Conservation (phyloP, 805 yeast genomes). For the Starmerella davenportii region DNA sequence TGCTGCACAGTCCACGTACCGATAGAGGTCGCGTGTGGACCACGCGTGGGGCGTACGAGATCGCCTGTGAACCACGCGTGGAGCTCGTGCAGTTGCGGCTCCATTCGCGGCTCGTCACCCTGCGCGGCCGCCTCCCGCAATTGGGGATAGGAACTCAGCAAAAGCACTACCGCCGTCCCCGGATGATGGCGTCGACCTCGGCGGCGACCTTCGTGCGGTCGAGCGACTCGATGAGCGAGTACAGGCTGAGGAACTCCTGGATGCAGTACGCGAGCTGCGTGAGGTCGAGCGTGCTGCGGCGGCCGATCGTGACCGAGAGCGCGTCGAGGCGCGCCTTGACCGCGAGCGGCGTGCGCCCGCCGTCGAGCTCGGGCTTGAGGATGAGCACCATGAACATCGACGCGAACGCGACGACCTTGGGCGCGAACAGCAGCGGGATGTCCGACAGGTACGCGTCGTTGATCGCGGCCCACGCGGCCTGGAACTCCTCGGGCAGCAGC, state of each 20-base stretch:
- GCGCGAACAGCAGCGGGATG: slow-evolving; percentile 64
- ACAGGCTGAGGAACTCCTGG: slow-evolving; percentile 65
- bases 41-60: too few relatives aligned
- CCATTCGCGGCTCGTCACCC: too few relatives aligned
- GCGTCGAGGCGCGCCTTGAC: slow-evolving; percentile 32
- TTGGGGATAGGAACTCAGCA: too few relatives aligned
- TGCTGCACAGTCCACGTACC: too few relatives aligned
- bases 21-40: too few relatives aligned
- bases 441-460: slow-evolving; percentile 86
- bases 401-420: slow-evolving; percentile 70
- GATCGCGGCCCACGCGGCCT: slow-evolving; percentile 73
- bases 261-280: slow-evolving; percentile 64
- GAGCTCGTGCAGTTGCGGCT: too few relatives aligned
- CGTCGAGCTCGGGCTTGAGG: slow-evolving; percentile 25
- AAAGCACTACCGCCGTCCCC: too few relatives aligned
- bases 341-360: slow-evolving; percentile 22
- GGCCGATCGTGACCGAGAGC: slow-evolving; percentile 48
- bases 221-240: slow-evolving; percentile 74
- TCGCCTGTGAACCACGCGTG: too few relatives aligned
- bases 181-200: slow-evolving; percentile 2
- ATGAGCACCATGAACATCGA: slow-evolving; percentile 66
- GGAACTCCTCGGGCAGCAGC: slow-evolving; percentile 38
- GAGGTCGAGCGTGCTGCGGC: slow-evolving; percentile 53
- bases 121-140: too few relatives aligned
- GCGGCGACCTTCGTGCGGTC: slow-evolving; percentile 23